Conservation (phyloP, 192 early-diverging fungal genomes). For the Podila verticillata region DNA sequence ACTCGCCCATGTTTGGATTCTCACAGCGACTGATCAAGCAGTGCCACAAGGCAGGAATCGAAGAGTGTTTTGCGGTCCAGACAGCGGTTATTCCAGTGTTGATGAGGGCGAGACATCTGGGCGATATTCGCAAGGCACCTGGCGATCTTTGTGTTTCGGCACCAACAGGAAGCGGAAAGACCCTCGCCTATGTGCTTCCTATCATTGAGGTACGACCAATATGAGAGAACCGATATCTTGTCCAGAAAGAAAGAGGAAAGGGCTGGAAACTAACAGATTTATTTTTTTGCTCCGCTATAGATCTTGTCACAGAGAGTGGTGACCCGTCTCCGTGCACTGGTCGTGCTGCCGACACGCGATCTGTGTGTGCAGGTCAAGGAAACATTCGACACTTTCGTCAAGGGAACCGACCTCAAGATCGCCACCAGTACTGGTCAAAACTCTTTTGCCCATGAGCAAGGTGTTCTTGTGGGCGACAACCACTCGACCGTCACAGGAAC, state of each 20-base stretch:
- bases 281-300: slow-evolving; percentile 20
- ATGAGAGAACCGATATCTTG: neutral
- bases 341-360: slow-evolving; percentile 95
- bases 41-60: slow-evolving; percentile 71
- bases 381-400: slow-evolving; percentile 79
- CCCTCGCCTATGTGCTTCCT: slow-evolving; percentile 94
- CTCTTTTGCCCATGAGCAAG: slow-evolving; percentile 80
- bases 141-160: slow-evolving; percentile 95
- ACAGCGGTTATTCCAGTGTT: slow-evolving; percentile 86
- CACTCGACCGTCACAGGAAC: slow-evolving; percentile 1
- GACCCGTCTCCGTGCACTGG: slow-evolving; percentile 84
- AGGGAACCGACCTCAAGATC: slow-evolving; percentile 81
- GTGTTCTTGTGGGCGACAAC: slow-evolving; percentile 51
- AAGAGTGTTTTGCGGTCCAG: slow-evolving; percentile 90
- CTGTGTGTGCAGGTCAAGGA: slow-evolving; percentile 90
- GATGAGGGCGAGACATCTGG: slow-evolving; percentile 68
- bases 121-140: slow-evolving; percentile 75
- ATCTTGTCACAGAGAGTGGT: slow-evolving; percentile 78
- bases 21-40: slow-evolving; percentile 69
- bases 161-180: slow-evolving; percentile 96
- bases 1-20: slow-evolving; percentile 65
- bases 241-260: too few species aligned
- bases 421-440: slow-evolving; percentile 81
- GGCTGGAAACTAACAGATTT: neutral
- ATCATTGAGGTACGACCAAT: slow-evolving; percentile 73